Conservation (phyloP, 768 basidiomycete genomes). For the Tephrocybe rancida region DNA sequence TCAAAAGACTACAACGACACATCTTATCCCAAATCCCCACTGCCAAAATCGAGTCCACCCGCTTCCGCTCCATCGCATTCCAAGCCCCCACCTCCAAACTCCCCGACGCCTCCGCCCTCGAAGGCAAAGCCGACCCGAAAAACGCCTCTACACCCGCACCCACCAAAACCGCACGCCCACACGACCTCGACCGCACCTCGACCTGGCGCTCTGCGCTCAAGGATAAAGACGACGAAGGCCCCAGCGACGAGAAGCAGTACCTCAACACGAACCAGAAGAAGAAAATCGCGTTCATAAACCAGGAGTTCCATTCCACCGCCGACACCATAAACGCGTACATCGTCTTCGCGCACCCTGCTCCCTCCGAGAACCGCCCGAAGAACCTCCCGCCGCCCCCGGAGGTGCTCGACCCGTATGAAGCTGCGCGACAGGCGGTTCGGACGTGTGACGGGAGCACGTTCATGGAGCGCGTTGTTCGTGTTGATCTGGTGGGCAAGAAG, state of each 20-base stretch:
- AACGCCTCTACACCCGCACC: conserved; percentile 17
- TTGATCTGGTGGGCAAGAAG: conserved; percentile 61
- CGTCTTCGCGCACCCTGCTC: conserved; percentile 78
- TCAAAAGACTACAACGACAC: conserved; percentile 78
- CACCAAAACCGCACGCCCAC: conserved; percentile 41
- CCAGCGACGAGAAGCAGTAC: conserved; percentile 61
- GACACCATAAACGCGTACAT: conserved; percentile 86
- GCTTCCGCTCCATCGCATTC: conserved; percentile 94
- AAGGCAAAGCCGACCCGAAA: conserved; percentile 32
- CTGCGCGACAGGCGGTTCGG: conserved; percentile 59
- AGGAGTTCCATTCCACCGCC: conserved; percentile 81
- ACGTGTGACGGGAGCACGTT: conserved; percentile 72
- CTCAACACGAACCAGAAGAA: conserved; percentile 88
- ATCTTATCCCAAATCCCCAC: conserved; percentile 70
- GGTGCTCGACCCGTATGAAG: conserved; percentile 70
- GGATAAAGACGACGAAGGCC: conserved; percentile 39
- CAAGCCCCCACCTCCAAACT: conserved; percentile 75
- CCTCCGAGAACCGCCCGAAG: conserved; percentile 37
- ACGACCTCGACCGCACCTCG: conserved; percentile 60
- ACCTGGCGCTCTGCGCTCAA: conserved; percentile 53
- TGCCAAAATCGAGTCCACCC: conserved; percentile 87
- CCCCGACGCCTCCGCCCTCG: conserved; percentile 40
- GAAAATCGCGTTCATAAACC: conserved; percentile 91
- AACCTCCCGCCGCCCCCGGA: conserved; percentile 54
- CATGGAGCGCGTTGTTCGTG: conserved; percentile 76